phyloP scores from a whole-genome alignment of 2,329 filamentous ascomycete genomes.

The Alternaria sp. region DNA sequence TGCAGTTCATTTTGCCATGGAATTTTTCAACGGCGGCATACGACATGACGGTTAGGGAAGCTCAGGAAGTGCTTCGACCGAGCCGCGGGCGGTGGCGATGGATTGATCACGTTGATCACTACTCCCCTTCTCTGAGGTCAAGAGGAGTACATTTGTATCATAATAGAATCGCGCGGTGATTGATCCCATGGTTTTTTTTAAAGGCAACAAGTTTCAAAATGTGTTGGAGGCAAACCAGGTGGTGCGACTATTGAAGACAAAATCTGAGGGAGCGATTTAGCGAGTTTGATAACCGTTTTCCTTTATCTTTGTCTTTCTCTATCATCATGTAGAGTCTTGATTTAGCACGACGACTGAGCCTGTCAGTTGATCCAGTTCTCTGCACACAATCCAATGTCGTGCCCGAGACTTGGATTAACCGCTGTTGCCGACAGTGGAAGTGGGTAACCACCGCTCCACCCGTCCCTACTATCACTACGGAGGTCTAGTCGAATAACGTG shows the following conservation, averaged over 20 bases:
- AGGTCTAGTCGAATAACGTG: conserved; percentile 6
- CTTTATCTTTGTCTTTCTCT: neutral
- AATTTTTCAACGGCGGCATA: conserved; percentile 3
- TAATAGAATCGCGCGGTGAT: conserved; percentile 19
- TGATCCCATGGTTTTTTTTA: conserved; percentile 3
- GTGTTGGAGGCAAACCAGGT: conserved; percentile 8
- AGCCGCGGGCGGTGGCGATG: conserved; percentile 19
- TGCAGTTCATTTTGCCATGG: conserved; percentile 4
- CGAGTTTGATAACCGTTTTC: conserved; percentile 7
- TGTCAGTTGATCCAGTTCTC: neutral
- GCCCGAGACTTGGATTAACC: neutral
- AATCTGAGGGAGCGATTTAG: conserved; percentile 19
- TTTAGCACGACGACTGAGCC: neutral
- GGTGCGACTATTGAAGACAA: conserved; percentile 9
- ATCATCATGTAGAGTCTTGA: neutral
- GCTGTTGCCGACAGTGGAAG: neutral
- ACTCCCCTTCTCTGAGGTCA: conserved; percentile 4
- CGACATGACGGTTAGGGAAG: conserved; percentile 6
- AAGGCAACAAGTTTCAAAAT: conserved; percentile 5
- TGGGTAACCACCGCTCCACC: neutral
- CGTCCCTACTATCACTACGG: neutral
- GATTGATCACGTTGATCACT: conserved; percentile 11
- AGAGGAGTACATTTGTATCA: conserved; percentile 19
- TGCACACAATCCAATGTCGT: neutral
- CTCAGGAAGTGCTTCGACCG: conserved; percentile 12